Evolutionary conservation across 2,329 filamentous ascomycete species (phyloP).

Genomic region (Penicillium sp.): DNA sequence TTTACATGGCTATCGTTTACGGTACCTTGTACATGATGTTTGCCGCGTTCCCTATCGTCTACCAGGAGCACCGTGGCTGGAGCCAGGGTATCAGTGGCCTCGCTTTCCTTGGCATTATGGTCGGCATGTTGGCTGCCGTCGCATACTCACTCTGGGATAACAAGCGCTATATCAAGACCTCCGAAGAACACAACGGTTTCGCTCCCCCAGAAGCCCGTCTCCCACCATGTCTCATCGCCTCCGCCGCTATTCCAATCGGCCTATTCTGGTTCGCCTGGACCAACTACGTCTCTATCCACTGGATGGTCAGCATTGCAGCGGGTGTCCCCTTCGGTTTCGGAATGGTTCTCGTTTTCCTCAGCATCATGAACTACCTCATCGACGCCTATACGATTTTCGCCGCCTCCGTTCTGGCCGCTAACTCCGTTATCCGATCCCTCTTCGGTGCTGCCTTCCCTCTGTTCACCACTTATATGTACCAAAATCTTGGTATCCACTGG

Average conservation of each 20-base stretch:
- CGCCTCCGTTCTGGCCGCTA: slow-evolving; percentile 28
- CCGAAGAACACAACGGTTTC: slow-evolving; percentile 22
- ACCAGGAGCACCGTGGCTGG: slow-evolving; percentile 31
- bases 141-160: slow-evolving; percentile 27
- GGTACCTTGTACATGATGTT: slow-evolving; percentile 36
- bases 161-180: slow-evolving; percentile 25
- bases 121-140: slow-evolving; percentile 32
- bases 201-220: slow-evolving; percentile 32
- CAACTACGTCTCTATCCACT: slow-evolving; percentile 29
- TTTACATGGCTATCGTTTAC: slow-evolving; percentile 35
- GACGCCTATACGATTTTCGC: slow-evolving; percentile 31
- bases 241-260: slow-evolving; percentile 27
- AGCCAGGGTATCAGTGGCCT: slow-evolving; percentile 30
- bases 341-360: slow-evolving; percentile 28
- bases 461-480: slow-evolving; percentile 30
- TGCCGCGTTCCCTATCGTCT: slow-evolving; percentile 34
- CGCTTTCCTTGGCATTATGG: slow-evolving; percentile 35
- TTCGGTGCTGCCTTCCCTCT: slow-evolving; percentile 32
- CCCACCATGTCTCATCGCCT: slow-evolving; percentile 28
- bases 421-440: slow-evolving; percentile 27
- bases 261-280: slow-evolving; percentile 39
- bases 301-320: slow-evolving; percentile 26
- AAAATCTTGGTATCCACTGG: slow-evolving; percentile 30
- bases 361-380: slow-evolving; percentile 31
- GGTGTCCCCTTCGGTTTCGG: slow-evolving; percentile 30